Evolutionary conservation across 148 eudicot genomes (phyloP).

Genomic region (Nepenthes mirabilis): DNA sequence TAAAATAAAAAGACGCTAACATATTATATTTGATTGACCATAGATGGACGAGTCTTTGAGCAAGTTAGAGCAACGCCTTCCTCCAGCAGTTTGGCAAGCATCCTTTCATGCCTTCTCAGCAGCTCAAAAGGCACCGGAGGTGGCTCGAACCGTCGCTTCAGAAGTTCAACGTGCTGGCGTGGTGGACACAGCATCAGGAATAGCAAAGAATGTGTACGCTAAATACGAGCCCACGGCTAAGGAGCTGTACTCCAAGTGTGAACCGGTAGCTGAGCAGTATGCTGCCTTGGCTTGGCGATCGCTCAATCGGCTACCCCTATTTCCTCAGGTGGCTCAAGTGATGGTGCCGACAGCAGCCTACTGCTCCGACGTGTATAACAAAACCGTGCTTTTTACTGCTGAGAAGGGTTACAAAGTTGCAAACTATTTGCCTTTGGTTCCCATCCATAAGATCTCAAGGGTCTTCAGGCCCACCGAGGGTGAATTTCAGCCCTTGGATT

Average conservation of each 20-base stretch:
- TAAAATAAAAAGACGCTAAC: no score
- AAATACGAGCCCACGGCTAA: conserved; percentile 87
- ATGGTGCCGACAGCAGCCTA: conserved; percentile 67
- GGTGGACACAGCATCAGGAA: conserved; percentile 63
- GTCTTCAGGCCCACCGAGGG: conserved; percentile 25
- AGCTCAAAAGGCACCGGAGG: conserved; percentile 65
- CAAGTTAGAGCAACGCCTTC: conserved; percentile 51
- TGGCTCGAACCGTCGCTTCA: conserved; percentile 56
- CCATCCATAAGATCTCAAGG: conserved; percentile 72
- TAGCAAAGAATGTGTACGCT: conserved; percentile 54
- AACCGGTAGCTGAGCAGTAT: conserved; percentile 83
- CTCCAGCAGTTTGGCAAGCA: conserved; percentile 48
- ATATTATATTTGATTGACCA: not conserved
- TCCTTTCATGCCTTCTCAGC: conserved; percentile 49
- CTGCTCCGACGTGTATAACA: conserved; percentile 73
- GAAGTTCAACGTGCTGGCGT: conserved; percentile 66
- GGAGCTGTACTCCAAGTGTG: conserved; percentile 58
- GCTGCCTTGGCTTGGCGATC: conserved; percentile 67
- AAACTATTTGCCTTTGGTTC: conserved; percentile 69
- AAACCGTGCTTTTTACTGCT: conserved; percentile 45
- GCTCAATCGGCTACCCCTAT: conserved; percentile 67
- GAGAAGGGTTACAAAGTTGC: conserved; percentile 79
- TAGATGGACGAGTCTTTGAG: conserved; percentile 74
- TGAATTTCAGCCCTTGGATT: conserved; percentile 8
- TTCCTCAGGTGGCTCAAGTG: conserved; percentile 68